These are phyloP conservation scores for Fraxinus americana DNA, from an alignment of 257 asterid genomes.

Conservation along the genomic window DNA sequence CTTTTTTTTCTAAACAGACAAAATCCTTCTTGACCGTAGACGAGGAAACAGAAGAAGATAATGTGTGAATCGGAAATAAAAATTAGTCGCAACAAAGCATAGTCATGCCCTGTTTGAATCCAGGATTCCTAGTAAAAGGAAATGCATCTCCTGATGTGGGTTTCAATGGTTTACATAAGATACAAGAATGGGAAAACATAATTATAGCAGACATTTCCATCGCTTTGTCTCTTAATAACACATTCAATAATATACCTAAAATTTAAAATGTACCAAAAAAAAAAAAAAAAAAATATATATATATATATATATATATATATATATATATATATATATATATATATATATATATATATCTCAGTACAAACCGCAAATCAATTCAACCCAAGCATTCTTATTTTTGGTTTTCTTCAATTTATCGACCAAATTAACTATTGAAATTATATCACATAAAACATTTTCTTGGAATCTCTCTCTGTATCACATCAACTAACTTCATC, in stretches of 20 bases:
- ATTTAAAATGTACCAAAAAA: not conserved
- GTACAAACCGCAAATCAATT: constrained; percentile 24
- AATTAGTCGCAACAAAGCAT: not conserved
- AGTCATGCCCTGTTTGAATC: not conserved
- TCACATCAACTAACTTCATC: not conserved
- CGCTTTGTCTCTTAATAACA: not conserved
- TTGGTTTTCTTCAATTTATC: constrained; percentile 2
- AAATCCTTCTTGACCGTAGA: not conserved
- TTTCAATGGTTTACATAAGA: not conserved
- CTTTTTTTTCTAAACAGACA: not conserved
- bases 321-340: no score
- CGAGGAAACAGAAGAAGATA: not conserved
- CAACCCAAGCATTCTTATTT: not conserved
- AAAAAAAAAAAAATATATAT: no score
- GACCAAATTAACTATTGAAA: not conserved
- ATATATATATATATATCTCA: no score
- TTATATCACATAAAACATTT: not conserved
- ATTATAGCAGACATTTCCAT: not conserved
- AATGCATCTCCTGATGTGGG: not conserved
- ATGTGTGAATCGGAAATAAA: not conserved
- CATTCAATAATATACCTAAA: not conserved
- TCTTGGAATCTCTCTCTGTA: constrained; percentile 3
- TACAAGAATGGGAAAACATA: not conserved
- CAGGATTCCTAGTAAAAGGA: not conserved
- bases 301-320: no score